Evolutionary conservation across 345 rosid genomes (phyloP).

Genomic region (Melastoma malabathricum): DNA sequence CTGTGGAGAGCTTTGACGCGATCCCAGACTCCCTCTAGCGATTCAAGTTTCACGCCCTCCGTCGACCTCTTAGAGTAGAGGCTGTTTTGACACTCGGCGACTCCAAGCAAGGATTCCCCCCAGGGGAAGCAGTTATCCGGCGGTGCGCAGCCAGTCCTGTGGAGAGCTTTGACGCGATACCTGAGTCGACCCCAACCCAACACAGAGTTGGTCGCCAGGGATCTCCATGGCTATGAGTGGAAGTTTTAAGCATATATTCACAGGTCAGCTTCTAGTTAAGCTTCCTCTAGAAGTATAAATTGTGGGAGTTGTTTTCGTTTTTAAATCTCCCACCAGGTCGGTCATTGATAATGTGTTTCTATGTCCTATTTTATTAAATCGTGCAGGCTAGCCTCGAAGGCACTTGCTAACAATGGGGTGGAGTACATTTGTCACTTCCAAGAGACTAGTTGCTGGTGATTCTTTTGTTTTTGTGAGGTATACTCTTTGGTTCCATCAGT

Average conservation of each 20-base stretch:
- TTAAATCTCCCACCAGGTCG: neutral
- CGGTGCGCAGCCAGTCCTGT: too few species aligned
- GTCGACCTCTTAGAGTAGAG: too few species aligned
- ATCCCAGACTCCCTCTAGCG: too few species aligned
- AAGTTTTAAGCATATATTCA: conserved; percentile 82
- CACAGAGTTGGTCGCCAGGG: conserved; percentile 76
- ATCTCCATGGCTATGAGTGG: conserved; percentile 88
- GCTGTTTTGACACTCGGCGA: too few species aligned
- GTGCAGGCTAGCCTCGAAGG: conserved; percentile 81
- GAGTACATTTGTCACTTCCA: conserved; percentile 91
- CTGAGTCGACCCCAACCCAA: conserved; percentile 78
- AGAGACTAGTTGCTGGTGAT: conserved; percentile 83
- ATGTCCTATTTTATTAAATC: neutral
- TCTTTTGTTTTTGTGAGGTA: conserved; percentile 87
- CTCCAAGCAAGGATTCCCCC: too few species aligned
- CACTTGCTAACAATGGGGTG: conserved; percentile 92
- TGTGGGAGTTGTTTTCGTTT: neutral
- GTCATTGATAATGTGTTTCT: neutral
- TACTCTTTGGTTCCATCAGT: neutral
- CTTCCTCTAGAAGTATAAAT: too few species aligned
- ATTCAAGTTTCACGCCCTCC: too few species aligned
- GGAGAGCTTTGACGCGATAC: too few species aligned
- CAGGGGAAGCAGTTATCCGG: too few species aligned
- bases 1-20: too few species aligned
- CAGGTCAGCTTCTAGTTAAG: conserved; percentile 32